phyloP scores from a whole-genome alignment of 2,329 filamentous ascomycete genomes.

The Teratosphaeria gauchensis region DNA sequence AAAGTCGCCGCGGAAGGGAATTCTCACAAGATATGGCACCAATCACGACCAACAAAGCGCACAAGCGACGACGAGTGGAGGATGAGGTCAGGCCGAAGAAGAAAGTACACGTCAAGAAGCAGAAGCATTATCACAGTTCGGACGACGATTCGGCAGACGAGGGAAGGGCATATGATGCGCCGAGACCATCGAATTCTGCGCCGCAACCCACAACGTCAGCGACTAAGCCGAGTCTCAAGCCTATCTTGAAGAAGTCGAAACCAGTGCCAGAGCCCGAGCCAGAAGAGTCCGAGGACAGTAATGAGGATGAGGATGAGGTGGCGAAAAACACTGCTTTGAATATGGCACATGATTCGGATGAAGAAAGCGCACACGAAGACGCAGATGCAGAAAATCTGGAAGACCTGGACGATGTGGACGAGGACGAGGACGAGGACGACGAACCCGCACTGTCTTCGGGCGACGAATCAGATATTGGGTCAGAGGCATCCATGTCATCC shows the following conservation, averaged over 20 bases:
- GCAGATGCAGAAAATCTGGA: constrained; percentile 24
- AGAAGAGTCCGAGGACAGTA: constrained; percentile 7
- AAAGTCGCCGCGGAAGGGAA: too few relatives aligned
- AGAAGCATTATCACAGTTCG: constrained; percentile 54
- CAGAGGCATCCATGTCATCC: neutral
- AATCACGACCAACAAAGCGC: neutral
- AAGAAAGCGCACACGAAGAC: constrained; percentile 26
- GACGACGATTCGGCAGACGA: constrained; percentile 37
- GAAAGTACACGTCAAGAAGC: constrained; percentile 49
- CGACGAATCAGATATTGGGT: constrained; percentile 1
- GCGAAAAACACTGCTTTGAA: constrained; percentile 24
- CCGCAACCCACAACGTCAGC: neutral
- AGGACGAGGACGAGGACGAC: constrained; percentile 34
- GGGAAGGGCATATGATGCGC: constrained; percentile 16
- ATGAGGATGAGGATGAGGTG: constrained; percentile 27
- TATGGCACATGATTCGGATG: constrained; percentile 1
- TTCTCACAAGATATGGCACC: neutral
- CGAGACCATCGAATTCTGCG: constrained; percentile 5
- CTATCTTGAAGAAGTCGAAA: neutral
- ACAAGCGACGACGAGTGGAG: constrained; percentile 38
- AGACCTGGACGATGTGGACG: constrained; percentile 31
- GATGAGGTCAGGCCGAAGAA: constrained; percentile 46
- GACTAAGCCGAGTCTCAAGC: constrained; percentile 4
- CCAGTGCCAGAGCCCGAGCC: neutral
- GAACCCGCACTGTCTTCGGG: constrained; percentile 24